phyloP scores from a whole-genome alignment of 1,284 basidiomycete genomes.

The Takashimella tepidaria region DNA sequence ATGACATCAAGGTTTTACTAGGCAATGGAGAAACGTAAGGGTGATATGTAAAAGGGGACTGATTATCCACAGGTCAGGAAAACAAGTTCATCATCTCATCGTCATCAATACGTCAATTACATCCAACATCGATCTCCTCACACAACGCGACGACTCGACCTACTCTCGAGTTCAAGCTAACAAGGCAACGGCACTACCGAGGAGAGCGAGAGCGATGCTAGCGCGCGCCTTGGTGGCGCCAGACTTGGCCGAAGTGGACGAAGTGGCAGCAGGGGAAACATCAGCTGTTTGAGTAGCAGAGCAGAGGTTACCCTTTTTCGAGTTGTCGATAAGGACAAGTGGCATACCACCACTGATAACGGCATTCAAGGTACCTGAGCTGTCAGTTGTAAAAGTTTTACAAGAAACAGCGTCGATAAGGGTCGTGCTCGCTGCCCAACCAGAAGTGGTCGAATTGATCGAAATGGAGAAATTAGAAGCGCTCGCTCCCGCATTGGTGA shows the following conservation, averaged over 20 bases:
- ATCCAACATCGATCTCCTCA: conserved; percentile 5
- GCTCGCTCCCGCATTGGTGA: conserved; percentile 60
- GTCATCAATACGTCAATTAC: too few relatives aligned
- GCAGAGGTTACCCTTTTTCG: conserved; percentile 56
- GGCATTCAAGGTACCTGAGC: conserved; percentile 26
- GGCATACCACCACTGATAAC: conserved; percentile 30
- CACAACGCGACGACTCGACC: not conserved
- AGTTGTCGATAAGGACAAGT: conserved; percentile 45
- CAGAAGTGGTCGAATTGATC: conserved; percentile 32
- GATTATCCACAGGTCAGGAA: too few relatives aligned
- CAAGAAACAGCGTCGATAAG: conserved; percentile 63
- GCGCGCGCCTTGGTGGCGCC: not conserved
- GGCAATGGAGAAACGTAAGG: too few relatives aligned
- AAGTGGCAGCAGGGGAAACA: not conserved
- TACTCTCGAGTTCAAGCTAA: not conserved
- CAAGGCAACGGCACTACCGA: not conserved
- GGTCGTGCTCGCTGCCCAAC: conserved; percentile 52
- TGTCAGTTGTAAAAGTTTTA: conserved; percentile 50
- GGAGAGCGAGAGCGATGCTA: not conserved
- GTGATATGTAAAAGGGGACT: too few relatives aligned
- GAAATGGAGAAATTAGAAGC: conserved; percentile 38
- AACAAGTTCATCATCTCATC: too few relatives aligned
- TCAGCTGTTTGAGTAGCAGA: conserved; percentile 55
- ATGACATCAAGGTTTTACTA: too few relatives aligned
- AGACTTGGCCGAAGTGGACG: not conserved